phyloP scores from a whole-genome alignment of 805 yeast genomes.

The Kodamaea neixiangensis region DNA sequence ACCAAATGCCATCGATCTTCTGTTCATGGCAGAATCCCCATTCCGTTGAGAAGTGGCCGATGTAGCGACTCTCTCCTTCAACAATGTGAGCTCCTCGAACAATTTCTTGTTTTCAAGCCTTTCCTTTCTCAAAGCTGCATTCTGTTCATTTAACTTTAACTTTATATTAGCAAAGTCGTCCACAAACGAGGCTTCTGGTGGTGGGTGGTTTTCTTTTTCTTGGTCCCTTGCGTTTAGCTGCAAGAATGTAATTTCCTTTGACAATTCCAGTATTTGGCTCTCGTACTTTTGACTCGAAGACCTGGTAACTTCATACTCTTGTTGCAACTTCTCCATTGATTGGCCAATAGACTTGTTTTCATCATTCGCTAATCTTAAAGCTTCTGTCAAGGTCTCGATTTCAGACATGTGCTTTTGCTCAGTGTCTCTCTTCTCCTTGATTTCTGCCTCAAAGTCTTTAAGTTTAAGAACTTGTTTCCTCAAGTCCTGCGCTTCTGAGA shows the following conservation, averaged over 20 bases:
- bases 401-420: conserved; percentile 14
- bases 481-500: conserved; percentile 14
- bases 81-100: conserved; percentile 56
- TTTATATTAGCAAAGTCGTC: conserved; percentile 51
- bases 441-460: conserved; percentile 11
- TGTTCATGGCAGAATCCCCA: conserved; percentile 34
- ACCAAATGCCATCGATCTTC: conserved; percentile 10
- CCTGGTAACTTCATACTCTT: conserved; percentile 17
- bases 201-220: conserved; percentile 43
- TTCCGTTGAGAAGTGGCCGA: conserved; percentile 26
- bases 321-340: conserved; percentile 21
- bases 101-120: conserved; percentile 46
- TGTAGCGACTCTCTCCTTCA: conserved; percentile 67
- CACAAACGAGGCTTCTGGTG: conserved; percentile 36
- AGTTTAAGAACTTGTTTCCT: conserved; percentile 11
- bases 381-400: conserved; percentile 13
- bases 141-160: conserved; percentile 52
- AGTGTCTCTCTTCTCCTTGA: conserved; percentile 4
- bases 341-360: conserved; percentile 9
- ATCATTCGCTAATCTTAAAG: conserved; percentile 9
- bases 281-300: conserved; percentile 22
- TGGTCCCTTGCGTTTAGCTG: conserved; percentile 12
- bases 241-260: conserved; percentile 23
- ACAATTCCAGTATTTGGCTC: conserved; percentile 27
- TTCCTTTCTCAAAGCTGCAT: conserved; percentile 51